These are phyloP conservation scores for Exophiala spinifera DNA, from an alignment of 2,329 filamentous ascomycete genomes.

Conservation along the genomic window DNA sequence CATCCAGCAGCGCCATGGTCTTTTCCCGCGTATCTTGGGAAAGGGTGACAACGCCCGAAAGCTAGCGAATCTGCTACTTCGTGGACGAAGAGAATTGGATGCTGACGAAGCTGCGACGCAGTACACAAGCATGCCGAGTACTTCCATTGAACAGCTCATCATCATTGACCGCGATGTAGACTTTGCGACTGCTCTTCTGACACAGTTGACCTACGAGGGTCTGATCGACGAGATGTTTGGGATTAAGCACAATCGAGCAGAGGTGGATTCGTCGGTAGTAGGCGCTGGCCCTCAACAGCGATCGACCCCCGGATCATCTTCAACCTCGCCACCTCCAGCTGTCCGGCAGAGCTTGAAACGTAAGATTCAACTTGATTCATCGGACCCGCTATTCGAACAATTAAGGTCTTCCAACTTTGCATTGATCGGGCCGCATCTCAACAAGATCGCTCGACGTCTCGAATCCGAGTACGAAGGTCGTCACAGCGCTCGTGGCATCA, in stretches of 20 bases:
- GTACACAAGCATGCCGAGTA: slow-evolving; percentile 67
- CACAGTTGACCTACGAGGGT: slow-evolving; percentile 94
- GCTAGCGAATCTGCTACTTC: slow-evolving; percentile 78
- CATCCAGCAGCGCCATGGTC: slow-evolving; percentile 83
- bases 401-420: slow-evolving; percentile 92
- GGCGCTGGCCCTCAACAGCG: slow-evolving; percentile 61
- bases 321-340: slow-evolving; percentile 50
- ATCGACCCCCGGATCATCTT: slow-evolving; percentile 54
- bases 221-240: slow-evolving; percentile 90
- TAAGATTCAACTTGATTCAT: slow-evolving; percentile 83
- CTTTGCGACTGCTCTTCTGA: slow-evolving; percentile 85
- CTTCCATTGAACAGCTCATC: slow-evolving; percentile 82
- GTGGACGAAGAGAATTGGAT: slow-evolving; percentile 88
- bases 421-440: slow-evolving; percentile 82
- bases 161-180: slow-evolving; percentile 95
- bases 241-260: slow-evolving; percentile 87
- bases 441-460: slow-evolving; percentile 83
- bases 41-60: slow-evolving; percentile 93
- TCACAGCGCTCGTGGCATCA: slow-evolving; percentile 79
- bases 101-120: slow-evolving; percentile 59
- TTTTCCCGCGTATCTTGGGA: slow-evolving; percentile 91
- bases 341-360: slow-evolving; percentile 69
- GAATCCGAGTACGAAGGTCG: slow-evolving; percentile 85
- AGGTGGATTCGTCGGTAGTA: slow-evolving; percentile 86
- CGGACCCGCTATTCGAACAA: slow-evolving; percentile 82